Evolutionary conservation across 2,329 filamentous ascomycete species (phyloP).

Genomic region (Neospermospora avenae): DNA sequence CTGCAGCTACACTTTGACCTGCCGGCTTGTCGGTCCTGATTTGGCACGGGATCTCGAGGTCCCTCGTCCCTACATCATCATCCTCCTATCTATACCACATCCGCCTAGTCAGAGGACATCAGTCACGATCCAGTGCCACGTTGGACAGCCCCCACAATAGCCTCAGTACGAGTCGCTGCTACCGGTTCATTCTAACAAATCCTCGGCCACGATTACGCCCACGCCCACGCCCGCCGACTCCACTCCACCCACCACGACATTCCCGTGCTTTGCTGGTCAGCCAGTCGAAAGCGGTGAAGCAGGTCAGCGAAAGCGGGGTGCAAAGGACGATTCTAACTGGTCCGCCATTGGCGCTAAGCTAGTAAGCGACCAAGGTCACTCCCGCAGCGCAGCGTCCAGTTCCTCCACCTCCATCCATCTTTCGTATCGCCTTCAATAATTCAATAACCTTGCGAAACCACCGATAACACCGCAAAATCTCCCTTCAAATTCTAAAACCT

Average conservation of each 20-base stretch:
- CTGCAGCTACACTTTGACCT: slow-evolving; percentile 3
- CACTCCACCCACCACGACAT: background rate
- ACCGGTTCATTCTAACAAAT: no score
- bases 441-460: background rate
- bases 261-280: slow-evolving; percentile 4
- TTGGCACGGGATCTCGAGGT: background rate
- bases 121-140: slow-evolving; percentile 13
- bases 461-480: background rate
- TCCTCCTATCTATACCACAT: background rate
- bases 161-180: slow-evolving; percentile 7
- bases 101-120: background rate
- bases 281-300: slow-evolving; percentile 1
- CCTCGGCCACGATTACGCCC: background rate
- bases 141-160: slow-evolving; percentile 12
- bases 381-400: slow-evolving; percentile 1
- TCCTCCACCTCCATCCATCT: slow-evolving; percentile 8
- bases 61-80: background rate
- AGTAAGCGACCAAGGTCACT: slow-evolving; percentile 7
- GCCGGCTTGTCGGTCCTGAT: slow-evolving; percentile 4
- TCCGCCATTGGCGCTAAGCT: background rate
- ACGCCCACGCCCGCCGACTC: background rate
- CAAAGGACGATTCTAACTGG: background rate
- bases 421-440: background rate
- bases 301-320: background rate
- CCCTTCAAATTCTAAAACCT: slow-evolving; percentile 11